A percentile compares a stretch with the other conserved stretches of the same genome.
Evolutionary conservation across 2,329 filamentous ascomycete species (phyloP).

Genomic region (Didymosphaeria variabile): DNA sequence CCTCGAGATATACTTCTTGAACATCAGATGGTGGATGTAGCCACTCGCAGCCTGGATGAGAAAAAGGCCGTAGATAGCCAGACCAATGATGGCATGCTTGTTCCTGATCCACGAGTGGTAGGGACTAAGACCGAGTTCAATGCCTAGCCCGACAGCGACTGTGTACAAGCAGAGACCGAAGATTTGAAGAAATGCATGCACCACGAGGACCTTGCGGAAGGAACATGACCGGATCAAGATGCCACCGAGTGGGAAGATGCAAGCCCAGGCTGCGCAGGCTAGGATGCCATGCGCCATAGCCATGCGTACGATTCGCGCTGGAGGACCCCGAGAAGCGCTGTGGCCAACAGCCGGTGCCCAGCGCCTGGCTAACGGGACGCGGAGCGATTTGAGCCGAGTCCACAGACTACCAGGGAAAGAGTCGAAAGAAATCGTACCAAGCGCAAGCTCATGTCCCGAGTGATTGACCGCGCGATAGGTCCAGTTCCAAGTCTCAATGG

Average conservation of each 20-base stretch:
- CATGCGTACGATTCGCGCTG: slow-evolving; percentile 25
- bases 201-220: slow-evolving; percentile 52
- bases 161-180: slow-evolving; percentile 59
- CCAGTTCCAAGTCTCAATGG: background rate
- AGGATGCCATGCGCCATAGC: slow-evolving; percentile 55
- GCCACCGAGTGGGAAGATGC: slow-evolving; percentile 56
- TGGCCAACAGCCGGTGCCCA: background rate
- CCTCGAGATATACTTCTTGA: slow-evolving; percentile 55
- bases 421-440: background rate
- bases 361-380: slow-evolving; percentile 21
- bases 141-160: slow-evolving; percentile 60
- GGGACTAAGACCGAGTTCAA: slow-evolving; percentile 56
- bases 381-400: slow-evolving; percentile 57
- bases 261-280: slow-evolving; percentile 54
- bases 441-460: background rate
- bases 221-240: slow-evolving; percentile 54
- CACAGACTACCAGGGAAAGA: background rate
- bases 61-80: slow-evolving; percentile 59
- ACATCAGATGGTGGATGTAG: slow-evolving; percentile 60
- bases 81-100: slow-evolving; percentile 63
- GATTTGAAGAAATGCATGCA: slow-evolving; percentile 58
- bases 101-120: slow-evolving; percentile 38
- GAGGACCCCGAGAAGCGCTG: background rate
- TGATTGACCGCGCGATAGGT: background rate
- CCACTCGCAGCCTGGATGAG: slow-evolving; percentile 65